Conservation (phyloP, 2,329 filamentous ascomycete genomes). For the Blumeria hordei region DNA sequence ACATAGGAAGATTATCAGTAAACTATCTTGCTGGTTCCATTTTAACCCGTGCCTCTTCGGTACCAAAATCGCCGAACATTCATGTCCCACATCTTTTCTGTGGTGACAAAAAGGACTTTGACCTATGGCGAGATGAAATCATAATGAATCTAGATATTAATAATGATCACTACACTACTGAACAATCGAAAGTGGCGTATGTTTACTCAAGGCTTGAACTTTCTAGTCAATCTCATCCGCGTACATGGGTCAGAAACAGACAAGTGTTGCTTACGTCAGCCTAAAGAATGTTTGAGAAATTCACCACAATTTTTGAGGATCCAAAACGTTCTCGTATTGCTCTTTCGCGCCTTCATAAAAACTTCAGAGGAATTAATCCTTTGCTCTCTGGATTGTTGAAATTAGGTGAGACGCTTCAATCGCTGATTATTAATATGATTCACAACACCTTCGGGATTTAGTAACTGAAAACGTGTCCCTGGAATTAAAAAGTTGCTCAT, state of each 20-base stretch:
- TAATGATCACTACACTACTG: background rate
- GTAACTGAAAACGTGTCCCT: no score
- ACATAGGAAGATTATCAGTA: no score
- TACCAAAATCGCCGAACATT: no score
- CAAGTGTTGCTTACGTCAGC: background rate
- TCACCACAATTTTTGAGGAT: background rate
- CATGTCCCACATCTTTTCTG: no score
- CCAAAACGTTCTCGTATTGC: background rate
- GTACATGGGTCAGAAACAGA: background rate
- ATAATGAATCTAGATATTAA: background rate
- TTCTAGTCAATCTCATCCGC: background rate
- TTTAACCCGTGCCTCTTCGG: no score
- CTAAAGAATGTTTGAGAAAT: background rate
- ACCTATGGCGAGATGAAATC: background rate
- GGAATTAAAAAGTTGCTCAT: no score
- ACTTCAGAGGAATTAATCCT: no score
- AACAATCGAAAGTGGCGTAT: background rate
- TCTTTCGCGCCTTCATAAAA: background rate
- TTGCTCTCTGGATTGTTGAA: no score
- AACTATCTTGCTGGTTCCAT: no score
- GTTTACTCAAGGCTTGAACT: background rate
- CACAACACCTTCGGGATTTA: no score
- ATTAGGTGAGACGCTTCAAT: no score
- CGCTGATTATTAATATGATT: no score
- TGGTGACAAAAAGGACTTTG: constrained; percentile 3